These are phyloP conservation scores for Primulina eburnea DNA, from an alignment of 257 asterid genomes.

Conservation along the genomic window DNA sequence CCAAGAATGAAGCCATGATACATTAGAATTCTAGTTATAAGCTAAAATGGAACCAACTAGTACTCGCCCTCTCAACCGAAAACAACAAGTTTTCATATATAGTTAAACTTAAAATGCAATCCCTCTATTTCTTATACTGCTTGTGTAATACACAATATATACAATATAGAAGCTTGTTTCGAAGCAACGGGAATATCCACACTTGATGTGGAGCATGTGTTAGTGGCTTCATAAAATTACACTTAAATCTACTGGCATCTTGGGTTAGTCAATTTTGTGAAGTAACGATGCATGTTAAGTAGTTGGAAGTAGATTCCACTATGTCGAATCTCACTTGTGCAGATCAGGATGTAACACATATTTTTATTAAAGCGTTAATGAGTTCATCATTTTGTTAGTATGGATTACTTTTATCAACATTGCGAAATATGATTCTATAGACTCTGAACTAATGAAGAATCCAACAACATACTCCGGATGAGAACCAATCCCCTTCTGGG, in stretches of 20 bases:
- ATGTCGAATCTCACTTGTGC: not conserved
- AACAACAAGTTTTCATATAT: not conserved
- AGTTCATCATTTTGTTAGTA: no score
- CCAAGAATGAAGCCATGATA: not conserved
- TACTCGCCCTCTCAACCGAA: no score
- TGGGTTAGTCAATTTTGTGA: not conserved
- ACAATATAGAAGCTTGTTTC: not conserved
- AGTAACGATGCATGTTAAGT: not conserved
- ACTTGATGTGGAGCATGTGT: not conserved
- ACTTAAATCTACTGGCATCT: not conserved
- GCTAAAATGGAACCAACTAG: not conserved
- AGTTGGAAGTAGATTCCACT: not conserved
- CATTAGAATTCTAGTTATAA: not conserved
- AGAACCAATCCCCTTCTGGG: slow-evolving; percentile 95
- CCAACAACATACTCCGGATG: slow-evolving; percentile 78
- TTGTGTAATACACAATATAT: no score
- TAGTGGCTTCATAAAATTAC: not conserved
- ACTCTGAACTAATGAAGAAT: not conserved
- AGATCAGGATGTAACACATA: not conserved
- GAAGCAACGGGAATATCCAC: no score
- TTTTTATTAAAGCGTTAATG: no score
- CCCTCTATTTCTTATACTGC: not conserved
- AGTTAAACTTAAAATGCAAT: not conserved
- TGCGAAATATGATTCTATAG: not conserved
- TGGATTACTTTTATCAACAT: not conserved